A percentile compares a stretch with the other conserved stretches of the same genome.
Conservation (phyloP, 331 rosid genomes). For the Cucumis variabilis region DNA sequence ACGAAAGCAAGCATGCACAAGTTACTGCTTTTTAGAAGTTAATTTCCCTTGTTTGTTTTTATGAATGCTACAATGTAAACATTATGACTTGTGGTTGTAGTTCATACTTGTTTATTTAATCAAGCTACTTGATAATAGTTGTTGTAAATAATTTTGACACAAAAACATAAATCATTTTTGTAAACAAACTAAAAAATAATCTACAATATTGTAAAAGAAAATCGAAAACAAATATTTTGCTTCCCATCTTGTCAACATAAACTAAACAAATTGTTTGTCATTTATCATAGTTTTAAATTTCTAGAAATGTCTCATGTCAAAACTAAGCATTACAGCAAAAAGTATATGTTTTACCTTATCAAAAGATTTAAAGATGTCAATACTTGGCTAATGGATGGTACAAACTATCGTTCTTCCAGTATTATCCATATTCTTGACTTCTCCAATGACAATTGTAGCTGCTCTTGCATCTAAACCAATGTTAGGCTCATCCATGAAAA, state of each 20-base stretch:
- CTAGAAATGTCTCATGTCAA: background rate
- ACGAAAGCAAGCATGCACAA: too few species aligned
- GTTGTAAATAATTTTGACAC: too few species aligned
- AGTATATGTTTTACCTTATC: constrained; percentile 64
- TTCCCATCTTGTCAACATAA: too few species aligned
- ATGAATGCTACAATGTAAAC: background rate
- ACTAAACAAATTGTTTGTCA: background rate
- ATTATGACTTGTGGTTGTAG: background rate
- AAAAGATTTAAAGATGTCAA: constrained; percentile 82
- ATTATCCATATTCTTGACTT: constrained; percentile 78
- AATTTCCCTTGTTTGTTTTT: background rate
- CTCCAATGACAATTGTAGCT: constrained; percentile 92
- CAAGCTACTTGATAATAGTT: background rate
- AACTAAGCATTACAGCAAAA: background rate
- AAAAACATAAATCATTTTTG: too few species aligned
- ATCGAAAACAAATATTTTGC: too few species aligned
- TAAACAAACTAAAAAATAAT: too few species aligned
- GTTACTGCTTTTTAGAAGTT: too few species aligned
- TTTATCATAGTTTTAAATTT: background rate
- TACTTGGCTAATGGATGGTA: constrained; percentile 95
- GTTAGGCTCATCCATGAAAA: constrained; percentile 95
- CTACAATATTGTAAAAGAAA: too few species aligned
- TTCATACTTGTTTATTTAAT: background rate
- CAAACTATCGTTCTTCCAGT: constrained; percentile 91
- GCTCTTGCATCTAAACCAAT: constrained; percentile 92